Conservation (phyloP, 352 stramenopile species). For the Discostella stelligera region DNA sequence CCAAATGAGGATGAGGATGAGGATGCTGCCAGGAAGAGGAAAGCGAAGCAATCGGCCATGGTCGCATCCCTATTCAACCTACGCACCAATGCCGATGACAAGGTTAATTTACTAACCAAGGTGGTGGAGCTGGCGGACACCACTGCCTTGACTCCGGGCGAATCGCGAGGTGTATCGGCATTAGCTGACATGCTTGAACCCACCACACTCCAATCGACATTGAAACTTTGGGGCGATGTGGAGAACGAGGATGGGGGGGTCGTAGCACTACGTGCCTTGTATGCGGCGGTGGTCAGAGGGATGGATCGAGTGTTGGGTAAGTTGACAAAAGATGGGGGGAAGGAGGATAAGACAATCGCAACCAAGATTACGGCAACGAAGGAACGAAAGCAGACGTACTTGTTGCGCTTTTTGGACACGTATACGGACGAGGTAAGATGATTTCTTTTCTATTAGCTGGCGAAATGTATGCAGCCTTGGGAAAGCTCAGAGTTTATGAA, state of each 20-base stretch:
- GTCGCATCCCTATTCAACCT: constrained; percentile 78
- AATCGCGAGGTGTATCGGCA: constrained; percentile 24
- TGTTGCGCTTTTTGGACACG: constrained; percentile 66
- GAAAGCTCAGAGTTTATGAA: not conserved
- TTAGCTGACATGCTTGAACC: constrained; percentile 58
- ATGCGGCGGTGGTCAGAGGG: constrained; percentile 48
- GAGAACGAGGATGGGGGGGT: not conserved
- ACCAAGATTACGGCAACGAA: constrained; percentile 38
- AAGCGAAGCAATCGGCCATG: constrained; percentile 56
- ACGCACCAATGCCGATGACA: constrained; percentile 59
- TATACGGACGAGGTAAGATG: constrained; percentile 59
- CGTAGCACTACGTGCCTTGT: constrained; percentile 51
- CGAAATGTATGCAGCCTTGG: not conserved
- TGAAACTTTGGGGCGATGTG: constrained; percentile 37
- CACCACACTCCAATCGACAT: constrained; percentile 24
- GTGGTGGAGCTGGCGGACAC: constrained; percentile 62
- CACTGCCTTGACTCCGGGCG: constrained; percentile 34
- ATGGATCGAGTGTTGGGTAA: constrained; percentile 41
- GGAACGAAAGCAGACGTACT: constrained; percentile 68
- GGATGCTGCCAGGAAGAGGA: not conserved
- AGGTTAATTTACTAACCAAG: constrained; percentile 57
- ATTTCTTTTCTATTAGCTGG: not conserved
- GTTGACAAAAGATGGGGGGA: constrained; percentile 19
- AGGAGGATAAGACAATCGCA: constrained; percentile 17
- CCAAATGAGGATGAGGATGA: not conserved